Base-by-base conservation (phyloP, 257 asterid genomes). In the Solanum tarijense region DNA sequence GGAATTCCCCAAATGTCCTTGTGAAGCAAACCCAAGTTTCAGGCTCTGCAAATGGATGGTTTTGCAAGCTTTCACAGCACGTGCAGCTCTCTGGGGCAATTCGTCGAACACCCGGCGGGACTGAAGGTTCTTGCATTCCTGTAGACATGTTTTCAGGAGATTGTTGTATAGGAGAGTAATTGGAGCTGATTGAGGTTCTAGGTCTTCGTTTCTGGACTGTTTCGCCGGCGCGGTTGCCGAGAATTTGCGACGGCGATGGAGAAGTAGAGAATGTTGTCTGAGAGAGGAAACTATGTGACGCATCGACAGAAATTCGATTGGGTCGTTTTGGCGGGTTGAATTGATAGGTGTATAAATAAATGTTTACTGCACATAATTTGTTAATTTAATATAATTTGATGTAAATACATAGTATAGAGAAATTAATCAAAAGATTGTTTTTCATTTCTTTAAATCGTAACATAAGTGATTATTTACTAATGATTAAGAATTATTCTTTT, bases 71-170 rank as follows among this genome's bases (percentile, higher is more conserved):
- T 88, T 91, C 12, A 88, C 52, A 29, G 98, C 91, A 89, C 18
- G 60, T 41, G 81, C 14, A 7, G 85, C 85, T 87, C 93, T 90
- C 21, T 93, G 88, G 5, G 98, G 96, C 94, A 90, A 89, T 93
- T 86, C 93, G 88, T 93, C 96, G 95, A 96, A 84, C 93, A 88
- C 9, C 38, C 90, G 94, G 92, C 94, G 93, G 88, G 93, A 79
- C 88, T 92, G 96, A 39, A 94, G 62, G 85, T 91, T 89, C 91
- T 92, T 95, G 96, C 99, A 96, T 88, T 94, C 91, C 14, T 81
- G 90, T 69, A 91, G 65, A 85, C 96, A 97, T 87, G 35, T 16
- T n/a, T 90, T 29, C 7, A 89, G 27, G 14, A 97, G 87, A 85
- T 90, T 66, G 58, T 39, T 23, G 92, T 88, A 88, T 31, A 60